Percentiles rank a stretch among this genome's conserved stretches.
Conservation (phyloP, 2,329 filamentous ascomycete species). For the Domatiomyces catenatus region DNA sequence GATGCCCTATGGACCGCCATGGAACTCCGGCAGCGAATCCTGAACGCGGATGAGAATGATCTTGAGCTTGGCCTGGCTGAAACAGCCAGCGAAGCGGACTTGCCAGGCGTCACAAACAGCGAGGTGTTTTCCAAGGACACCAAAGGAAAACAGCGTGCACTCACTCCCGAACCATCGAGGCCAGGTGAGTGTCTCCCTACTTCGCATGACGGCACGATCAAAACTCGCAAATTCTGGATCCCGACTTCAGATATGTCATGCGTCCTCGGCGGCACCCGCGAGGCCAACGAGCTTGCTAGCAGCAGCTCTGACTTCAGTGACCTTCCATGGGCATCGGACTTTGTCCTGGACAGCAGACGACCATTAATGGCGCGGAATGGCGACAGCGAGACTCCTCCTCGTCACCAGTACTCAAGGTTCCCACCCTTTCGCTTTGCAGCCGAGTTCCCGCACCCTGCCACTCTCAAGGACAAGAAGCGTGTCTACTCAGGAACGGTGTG, state of each 20-base stretch:
- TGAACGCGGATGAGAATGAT: slow-evolving; percentile 37
- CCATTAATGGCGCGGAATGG: slow-evolving; percentile 9
- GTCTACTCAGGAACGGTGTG: slow-evolving; percentile 45
- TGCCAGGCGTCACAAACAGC: slow-evolving; percentile 2
- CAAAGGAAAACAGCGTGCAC: neutral
- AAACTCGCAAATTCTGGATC: slow-evolving; percentile 43
- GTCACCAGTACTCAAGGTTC: slow-evolving; percentile 35
- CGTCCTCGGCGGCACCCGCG: slow-evolving; percentile 39
- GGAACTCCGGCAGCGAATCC: slow-evolving; percentile 39
- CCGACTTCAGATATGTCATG: slow-evolving; percentile 40
- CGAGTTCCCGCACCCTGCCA: slow-evolving; percentile 41
- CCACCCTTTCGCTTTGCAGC: slow-evolving; percentile 45
- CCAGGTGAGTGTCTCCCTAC: slow-evolving; percentile 29
- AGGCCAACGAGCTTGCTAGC: slow-evolving; percentile 33
- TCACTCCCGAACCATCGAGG: slow-evolving; percentile 4
- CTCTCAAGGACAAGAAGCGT: slow-evolving; percentile 43
- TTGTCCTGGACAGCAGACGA: slow-evolving; percentile 21
- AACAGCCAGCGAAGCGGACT: slow-evolving; percentile 20
- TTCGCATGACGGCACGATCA: slow-evolving; percentile 39
- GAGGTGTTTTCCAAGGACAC: neutral
- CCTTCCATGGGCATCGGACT: slow-evolving; percentile 41
- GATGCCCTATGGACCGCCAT: slow-evolving; percentile 44
- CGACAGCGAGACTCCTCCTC: slow-evolving; percentile 10
- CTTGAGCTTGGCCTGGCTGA: slow-evolving; percentile 38
- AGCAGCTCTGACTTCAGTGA: slow-evolving; percentile 29